Conservation (phyloP, 2,329 filamentous ascomycete species). For the Colletotrichum musicola region DNA sequence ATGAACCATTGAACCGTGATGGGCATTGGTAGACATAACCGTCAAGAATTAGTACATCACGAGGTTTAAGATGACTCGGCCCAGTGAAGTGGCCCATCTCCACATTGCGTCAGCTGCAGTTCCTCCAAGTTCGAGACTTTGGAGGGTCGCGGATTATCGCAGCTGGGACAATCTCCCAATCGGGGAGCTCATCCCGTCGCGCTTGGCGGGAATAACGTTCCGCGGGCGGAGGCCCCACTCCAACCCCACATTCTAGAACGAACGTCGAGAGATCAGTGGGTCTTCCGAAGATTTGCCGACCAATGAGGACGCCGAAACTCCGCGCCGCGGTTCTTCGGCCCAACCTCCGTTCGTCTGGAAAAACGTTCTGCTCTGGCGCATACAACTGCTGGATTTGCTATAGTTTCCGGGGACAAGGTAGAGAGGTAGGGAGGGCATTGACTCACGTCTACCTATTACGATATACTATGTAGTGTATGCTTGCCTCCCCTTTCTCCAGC, state of each 20-base stretch:
- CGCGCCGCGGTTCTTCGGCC: slow-evolving; percentile 8
- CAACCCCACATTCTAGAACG: not conserved
- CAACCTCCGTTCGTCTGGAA: not conserved
- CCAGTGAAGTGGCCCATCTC: not conserved
- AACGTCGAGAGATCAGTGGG: not conserved
- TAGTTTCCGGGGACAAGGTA: not conserved
- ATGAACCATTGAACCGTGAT: no score
- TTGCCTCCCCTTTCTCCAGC: not conserved
- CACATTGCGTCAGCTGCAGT: not conserved
- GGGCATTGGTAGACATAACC: no score
- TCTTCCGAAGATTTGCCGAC: slow-evolving; percentile 15
- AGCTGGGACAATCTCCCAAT: slow-evolving; percentile 11
- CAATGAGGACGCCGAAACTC: not conserved
- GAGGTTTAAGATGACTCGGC: not conserved
- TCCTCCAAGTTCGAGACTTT: not conserved
- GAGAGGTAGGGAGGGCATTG: not conserved
- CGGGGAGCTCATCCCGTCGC: not conserved
- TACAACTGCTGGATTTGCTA: slow-evolving; percentile 1
- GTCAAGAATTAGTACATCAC: no score
- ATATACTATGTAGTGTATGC: no score
- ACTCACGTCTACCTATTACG: not conserved
- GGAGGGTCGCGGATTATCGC: slow-evolving; percentile 1
- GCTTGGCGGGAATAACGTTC: slow-evolving; percentile 12
- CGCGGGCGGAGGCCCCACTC: not conserved
- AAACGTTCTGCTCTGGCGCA: slow-evolving; percentile 4